These are phyloP conservation scores for Aspergillus quadrilineatus DNA, from an alignment of 2,329 filamentous ascomycete species.

Conservation along the genomic window DNA sequence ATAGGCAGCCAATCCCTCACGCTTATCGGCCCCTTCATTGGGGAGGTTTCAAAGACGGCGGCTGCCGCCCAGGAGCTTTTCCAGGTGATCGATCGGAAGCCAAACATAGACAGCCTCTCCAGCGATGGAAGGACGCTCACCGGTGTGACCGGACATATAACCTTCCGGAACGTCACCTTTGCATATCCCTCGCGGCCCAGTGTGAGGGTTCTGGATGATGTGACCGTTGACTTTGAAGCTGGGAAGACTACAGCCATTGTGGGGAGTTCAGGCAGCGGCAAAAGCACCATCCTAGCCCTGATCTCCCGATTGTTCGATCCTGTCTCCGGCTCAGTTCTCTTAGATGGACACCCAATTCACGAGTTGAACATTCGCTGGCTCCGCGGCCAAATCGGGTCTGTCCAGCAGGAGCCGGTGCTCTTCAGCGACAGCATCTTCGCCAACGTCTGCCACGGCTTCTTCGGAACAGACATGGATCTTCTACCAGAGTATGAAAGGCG, in stretches of 20 bases:
- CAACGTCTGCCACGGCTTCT: conserved; percentile 61
- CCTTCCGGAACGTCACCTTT: not conserved
- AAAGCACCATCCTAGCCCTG: conserved; percentile 82
- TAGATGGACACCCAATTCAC: conserved; percentile 74
- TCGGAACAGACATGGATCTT: not conserved
- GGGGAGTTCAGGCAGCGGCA: conserved; percentile 80
- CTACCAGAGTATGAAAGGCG: conserved; percentile 48
- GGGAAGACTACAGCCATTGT: conserved; percentile 78
- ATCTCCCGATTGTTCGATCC: conserved; percentile 82
- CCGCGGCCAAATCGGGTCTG: conserved; percentile 64
- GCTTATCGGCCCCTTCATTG: too few species aligned
- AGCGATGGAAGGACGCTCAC: too few species aligned
- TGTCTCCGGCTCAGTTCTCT: conserved; percentile 56
- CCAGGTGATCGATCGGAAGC: too few species aligned
- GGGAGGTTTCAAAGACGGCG: too few species aligned
- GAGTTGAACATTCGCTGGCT: conserved; percentile 58
- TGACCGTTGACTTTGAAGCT: not conserved
- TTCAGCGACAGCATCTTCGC: conserved; percentile 79
- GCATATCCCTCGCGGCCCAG: not conserved
- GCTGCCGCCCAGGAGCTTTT: too few species aligned
- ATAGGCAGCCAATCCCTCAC: too few species aligned
- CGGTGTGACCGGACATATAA: too few species aligned
- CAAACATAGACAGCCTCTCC: too few species aligned
- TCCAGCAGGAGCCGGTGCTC: conserved; percentile 80
- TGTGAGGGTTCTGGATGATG: not conserved